phyloP scores from a whole-genome alignment of 2,329 filamentous ascomycete species.

The Tolypocladium tropicale region DNA sequence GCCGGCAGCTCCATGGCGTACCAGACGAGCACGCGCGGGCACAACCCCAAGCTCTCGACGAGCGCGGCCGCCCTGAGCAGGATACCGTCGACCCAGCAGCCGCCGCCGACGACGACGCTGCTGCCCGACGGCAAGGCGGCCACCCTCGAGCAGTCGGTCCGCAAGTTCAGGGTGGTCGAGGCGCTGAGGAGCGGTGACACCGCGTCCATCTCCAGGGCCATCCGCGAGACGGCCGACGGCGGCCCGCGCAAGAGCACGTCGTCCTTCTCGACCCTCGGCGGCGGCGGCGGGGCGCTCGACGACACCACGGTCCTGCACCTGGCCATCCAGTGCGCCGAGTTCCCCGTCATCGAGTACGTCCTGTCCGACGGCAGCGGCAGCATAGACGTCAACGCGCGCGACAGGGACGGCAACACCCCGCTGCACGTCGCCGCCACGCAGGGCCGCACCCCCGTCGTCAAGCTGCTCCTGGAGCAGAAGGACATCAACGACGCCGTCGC shows the following conservation, averaged over 20 bases:
- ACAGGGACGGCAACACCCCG: constrained; percentile 89
- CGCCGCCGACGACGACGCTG: constrained; percentile 12
- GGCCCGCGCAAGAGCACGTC: constrained; percentile 46
- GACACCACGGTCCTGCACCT: constrained; percentile 89
- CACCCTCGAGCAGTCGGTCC: constrained; percentile 84
- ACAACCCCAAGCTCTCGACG: constrained; percentile 36
- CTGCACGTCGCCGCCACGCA: constrained; percentile 80
- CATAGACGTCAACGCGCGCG: constrained; percentile 79
- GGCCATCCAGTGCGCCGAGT: constrained; percentile 90
- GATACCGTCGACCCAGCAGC: constrained; percentile 24
- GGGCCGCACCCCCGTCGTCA: constrained; percentile 70
- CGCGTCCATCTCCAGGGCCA: constrained; percentile 75
- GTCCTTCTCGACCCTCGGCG: constrained; percentile 33
- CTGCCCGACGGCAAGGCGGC: constrained; percentile 28
- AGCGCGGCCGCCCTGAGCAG: constrained; percentile 29
- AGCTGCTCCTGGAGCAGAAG: constrained; percentile 70
- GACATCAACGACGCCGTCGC: constrained; percentile 80
- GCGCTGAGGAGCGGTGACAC: constrained; percentile 85
- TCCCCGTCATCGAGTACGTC: constrained; percentile 89
- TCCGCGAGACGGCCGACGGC: constrained; percentile 53
- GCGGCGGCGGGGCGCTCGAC: constrained; percentile 42
- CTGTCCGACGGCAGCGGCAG: constrained; percentile 58
- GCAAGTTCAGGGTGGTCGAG: constrained; percentile 91
- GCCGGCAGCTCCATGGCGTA: constrained; percentile 24
- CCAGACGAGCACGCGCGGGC: constrained; percentile 26